Evolutionary conservation across 257 asterid species (phyloP).

Genomic region (Rhazya stricta): DNA sequence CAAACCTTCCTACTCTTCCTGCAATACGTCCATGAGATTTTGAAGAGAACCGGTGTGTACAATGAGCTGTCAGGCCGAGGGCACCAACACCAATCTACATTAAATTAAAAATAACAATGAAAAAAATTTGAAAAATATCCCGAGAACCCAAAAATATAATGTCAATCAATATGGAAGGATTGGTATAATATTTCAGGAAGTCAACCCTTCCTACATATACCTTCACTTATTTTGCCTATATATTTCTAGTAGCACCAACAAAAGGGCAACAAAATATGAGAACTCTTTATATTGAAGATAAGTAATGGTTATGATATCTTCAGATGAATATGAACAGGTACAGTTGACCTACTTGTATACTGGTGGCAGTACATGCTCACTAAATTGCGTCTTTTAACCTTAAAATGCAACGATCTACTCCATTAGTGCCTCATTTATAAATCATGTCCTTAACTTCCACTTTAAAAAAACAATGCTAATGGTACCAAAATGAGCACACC

Average conservation of each 20-base stretch:
- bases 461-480: neutral
- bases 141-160: neutral
- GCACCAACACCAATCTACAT: slow-evolving; percentile 77
- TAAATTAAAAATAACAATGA: slow-evolving; percentile 12
- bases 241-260: neutral
- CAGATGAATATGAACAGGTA: neutral
- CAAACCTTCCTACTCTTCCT: slow-evolving; percentile 88
- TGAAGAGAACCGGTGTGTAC: slow-evolving; percentile 68
- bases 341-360: neutral
- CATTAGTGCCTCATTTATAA: neutral
- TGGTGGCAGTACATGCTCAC: neutral
- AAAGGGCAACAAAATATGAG: neutral
- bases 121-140: neutral
- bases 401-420: neutral
- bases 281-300: neutral
- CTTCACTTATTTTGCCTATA: neutral
- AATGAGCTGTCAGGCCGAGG: slow-evolving; percentile 70
- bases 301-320: neutral
- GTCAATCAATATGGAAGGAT: neutral
- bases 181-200: neutral
- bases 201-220: neutral
- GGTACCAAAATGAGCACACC: neutral
- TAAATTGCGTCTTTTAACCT: neutral
- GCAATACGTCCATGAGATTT: slow-evolving; percentile 88
- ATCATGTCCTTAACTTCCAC: neutral